These are phyloP conservation scores for Candida germanica DNA, from an alignment of 805 yeast genomes.

Conservation along the genomic window DNA sequence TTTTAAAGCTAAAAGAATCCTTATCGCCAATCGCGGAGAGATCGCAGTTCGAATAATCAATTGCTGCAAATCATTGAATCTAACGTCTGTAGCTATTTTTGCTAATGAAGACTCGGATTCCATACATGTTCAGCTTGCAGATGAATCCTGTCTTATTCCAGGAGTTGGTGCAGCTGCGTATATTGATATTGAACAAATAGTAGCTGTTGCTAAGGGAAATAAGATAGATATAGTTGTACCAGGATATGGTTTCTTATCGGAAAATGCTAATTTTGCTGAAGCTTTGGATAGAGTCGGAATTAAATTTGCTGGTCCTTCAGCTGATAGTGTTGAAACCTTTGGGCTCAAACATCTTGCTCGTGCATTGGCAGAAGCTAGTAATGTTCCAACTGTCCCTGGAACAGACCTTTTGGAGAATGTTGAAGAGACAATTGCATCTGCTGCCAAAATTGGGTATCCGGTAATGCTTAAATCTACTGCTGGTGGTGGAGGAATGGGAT, in stretches of 20 bases:
- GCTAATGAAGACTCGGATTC: constrained; percentile 89
- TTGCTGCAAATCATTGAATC: constrained; percentile 75
- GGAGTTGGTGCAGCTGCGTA: constrained; percentile 92
- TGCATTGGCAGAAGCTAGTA: constrained; percentile 82
- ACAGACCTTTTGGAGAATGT: constrained; percentile 73
- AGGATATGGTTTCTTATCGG: constrained; percentile 95
- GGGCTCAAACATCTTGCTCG: constrained; percentile 97
- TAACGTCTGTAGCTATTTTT: constrained; percentile 80
- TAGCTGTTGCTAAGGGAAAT: constrained; percentile 75
- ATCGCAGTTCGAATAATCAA: constrained; percentile 91
- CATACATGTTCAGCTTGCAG: constrained; percentile 83
- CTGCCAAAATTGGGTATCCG: constrained; percentile 75
- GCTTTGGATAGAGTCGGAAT: constrained; percentile 77
- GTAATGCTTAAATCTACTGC: constrained; percentile 97
- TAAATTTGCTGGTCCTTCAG: constrained; percentile 94
- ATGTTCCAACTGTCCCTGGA: constrained; percentile 95
- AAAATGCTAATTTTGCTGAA: constrained; percentile 93
- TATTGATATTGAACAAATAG: constrained; percentile 76
- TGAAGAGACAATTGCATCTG: constrained; percentile 70
- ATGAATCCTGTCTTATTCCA: constrained; percentile 70
- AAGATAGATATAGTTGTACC: constrained; percentile 93
- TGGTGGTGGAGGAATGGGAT: constrained; percentile 99
- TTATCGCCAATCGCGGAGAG: constrained; percentile 87
- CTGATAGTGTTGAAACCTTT: constrained; percentile 82
- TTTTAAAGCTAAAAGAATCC: constrained; percentile 7